Base-by-base conservation (phyloP, 2,329 filamentous ascomycete genomes). In the Periconia macrospinosa region DNA sequence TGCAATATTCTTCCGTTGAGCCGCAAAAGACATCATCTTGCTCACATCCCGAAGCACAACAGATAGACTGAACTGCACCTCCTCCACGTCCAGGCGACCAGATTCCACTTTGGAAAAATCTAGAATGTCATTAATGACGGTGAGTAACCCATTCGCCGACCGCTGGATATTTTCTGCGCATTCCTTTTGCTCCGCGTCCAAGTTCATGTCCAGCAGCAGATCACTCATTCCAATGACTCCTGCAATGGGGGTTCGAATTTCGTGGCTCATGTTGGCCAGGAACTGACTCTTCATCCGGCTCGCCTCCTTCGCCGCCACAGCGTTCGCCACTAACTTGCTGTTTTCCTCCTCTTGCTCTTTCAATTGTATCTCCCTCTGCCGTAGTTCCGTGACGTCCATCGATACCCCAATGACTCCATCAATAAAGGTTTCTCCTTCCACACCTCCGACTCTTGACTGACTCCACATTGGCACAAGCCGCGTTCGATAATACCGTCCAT, bases 41-140 rank as follows among this genome's bases (percentile, higher is more conserved):
- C 86, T 89, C 18, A 94, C 90, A 67, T 95, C 91, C 45, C 86
- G 82, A 7, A 92, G 83, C 13, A 91, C 85, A 1, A 90, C 79
- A 0, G 86, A 86, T 1, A 92, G 77, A 27, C 87, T 90, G 63
- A 92, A 93, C 56, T 91, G 88, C 0, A 92, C 88, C 62, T 92
- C 88, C 71, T 92, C 89, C 41, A 92, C 87, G 57, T 92, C 89
- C 18, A 92, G 75, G 8, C 87, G 81, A 2, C 90, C 89, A 9
- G 87, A 90, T 68, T 92, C 90, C 1, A 91, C 87, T 71, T 95
- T 95, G 3, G 90, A 94, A 69, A 95, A 92, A 72, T 95, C 91
- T 1, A 96, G 78, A 51, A 95, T 95, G 65, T 96, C 91, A 66
- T 96, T 95, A 73, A 96, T 95, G 41, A 96, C 88, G 0, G 90